These are phyloP conservation scores for Bryoerythrophyllum caledonicum DNA, from an alignment of 225 moss, liverwort and hornwort genomes.

Conservation along the genomic window DNA sequence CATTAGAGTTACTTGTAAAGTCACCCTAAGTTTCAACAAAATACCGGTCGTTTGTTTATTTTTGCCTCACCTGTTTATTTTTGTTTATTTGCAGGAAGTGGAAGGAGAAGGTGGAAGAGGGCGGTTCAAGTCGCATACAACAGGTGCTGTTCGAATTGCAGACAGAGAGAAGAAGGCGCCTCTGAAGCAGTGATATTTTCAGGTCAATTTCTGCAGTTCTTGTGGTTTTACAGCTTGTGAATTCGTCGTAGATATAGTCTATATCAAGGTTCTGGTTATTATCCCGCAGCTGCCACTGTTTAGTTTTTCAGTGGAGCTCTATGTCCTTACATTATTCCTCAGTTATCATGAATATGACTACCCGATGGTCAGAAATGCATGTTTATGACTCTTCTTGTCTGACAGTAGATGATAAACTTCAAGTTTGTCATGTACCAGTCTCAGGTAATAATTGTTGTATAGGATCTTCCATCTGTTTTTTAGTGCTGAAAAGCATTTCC, in stretches of 20 bases:
- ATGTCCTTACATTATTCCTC: conserved; percentile 15
- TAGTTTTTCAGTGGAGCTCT: neutral
- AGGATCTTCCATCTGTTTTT: neutral
- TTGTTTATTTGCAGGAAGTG: conserved; percentile 69
- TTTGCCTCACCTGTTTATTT: conserved; percentile 4
- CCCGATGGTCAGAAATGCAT: neutral
- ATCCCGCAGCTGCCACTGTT: neutral
- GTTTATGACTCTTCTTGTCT: neutral
- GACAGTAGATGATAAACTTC: neutral
- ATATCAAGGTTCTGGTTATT: neutral
- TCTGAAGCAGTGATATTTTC: conserved; percentile 55
- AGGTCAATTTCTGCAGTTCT: conserved; percentile 10
- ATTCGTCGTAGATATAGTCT: conserved; percentile 7
- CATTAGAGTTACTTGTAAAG: neutral
- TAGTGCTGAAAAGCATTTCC: neutral
- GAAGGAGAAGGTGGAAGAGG: conserved; percentile 99
- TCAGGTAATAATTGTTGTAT: neutral
- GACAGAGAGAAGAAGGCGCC: conserved; percentile 99
- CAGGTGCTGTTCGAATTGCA: conserved; percentile 90
- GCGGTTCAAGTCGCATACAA: conserved; percentile 95
- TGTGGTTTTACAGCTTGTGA: conserved; percentile 27
- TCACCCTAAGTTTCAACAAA: too few species aligned
- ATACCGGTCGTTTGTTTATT: too few species aligned
- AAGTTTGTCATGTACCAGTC: neutral
- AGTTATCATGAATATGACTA: neutral